phyloP scores from a whole-genome alignment of 805 yeast species.

The Wickerhamomyces sydowiorum region DNA sequence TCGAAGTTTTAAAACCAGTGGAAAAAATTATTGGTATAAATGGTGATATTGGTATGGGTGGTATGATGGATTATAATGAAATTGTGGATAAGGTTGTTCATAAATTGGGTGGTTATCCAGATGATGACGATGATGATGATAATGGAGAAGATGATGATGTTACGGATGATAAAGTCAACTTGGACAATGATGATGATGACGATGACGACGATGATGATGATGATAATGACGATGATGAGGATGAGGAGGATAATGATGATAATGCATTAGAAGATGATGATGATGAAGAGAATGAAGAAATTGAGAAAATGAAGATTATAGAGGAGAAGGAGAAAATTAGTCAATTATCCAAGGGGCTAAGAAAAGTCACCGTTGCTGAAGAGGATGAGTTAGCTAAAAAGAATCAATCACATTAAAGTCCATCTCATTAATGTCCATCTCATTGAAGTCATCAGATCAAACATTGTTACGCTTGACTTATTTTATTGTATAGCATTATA shows the following conservation, averaged over 20 bases:
- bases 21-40: conserved; percentile 90
- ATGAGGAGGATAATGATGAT: conserved; percentile 9
- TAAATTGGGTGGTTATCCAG: conserved; percentile 60
- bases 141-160: conserved; percentile 35
- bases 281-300: conserved; percentile 11
- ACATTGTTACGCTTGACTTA: too few species aligned
- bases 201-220: conserved; percentile 34
- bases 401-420: neutral
- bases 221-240: conserved; percentile 33
- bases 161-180: conserved; percentile 38
- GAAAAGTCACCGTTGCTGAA: conserved; percentile 23
- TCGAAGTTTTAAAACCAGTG: too few species aligned
- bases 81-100: conserved; percentile 80
- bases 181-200: conserved; percentile 37
- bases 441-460: neutral
- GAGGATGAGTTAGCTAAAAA: neutral
- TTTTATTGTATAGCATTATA: too few species aligned
- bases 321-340: conserved; percentile 8
- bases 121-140: conserved; percentile 44
- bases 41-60: conserved; percentile 99
- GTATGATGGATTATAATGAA: conserved; percentile 97
- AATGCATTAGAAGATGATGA: conserved; percentile 6
- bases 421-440: neutral
- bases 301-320: conserved; percentile 9
- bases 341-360: conserved; percentile 15